Base-by-base conservation (phyloP, 1,139 yeast genomes). In the Geotrichum klebahnii region DNA sequence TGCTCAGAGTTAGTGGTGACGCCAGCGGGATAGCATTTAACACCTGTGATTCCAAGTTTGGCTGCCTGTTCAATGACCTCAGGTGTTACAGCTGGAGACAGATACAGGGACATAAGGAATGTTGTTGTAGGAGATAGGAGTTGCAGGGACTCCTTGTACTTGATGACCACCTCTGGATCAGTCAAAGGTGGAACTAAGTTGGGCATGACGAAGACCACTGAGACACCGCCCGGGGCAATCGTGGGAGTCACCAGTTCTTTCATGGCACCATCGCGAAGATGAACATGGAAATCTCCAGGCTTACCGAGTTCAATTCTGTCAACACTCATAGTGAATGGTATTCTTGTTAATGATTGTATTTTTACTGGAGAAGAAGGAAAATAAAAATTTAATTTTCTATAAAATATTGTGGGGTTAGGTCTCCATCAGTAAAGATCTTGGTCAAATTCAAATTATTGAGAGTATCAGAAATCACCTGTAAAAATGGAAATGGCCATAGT, bases 21-120 rank as follows among this genome's bases (percentile, higher is more conserved):
- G 44, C 99, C 99, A 1, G 97, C 97, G 28, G 98, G 98, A 65
- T 94, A 92, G 67, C 96, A 89, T 67, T 92, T 94, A 57, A 89
- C 85, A 36, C 84, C 81, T 35, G 89, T 80, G 48, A 83, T 83
- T 2, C 83, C 83, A 12, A 70, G 64, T 53, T 75, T 67, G n/a
- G 92, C 94, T 28, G 97, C 97, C 59, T 80, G 78, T 51, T 78
- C 80, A 52, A 92, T 81, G 41, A 88, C 72, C 57, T 86, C 95
- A 0, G 97, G 97, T 0, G 96, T 86, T 58, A 92, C 73, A 1
- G 81, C 85, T 50, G 78, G 80, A 46, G 84, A 78, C 45, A 92
- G 75, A 62, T 94, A 92, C 57, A 92, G 80, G 6, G 95, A 81
- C 97, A 92, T 92, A 59, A 90, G 74, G 62, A 87, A 92, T 0